Evolutionary conservation across 2,329 filamentous ascomycete genomes (phyloP), one percentile per base, ranked within the genome.

Genomic region (Ploettnerulaceae sp.): DNA sequence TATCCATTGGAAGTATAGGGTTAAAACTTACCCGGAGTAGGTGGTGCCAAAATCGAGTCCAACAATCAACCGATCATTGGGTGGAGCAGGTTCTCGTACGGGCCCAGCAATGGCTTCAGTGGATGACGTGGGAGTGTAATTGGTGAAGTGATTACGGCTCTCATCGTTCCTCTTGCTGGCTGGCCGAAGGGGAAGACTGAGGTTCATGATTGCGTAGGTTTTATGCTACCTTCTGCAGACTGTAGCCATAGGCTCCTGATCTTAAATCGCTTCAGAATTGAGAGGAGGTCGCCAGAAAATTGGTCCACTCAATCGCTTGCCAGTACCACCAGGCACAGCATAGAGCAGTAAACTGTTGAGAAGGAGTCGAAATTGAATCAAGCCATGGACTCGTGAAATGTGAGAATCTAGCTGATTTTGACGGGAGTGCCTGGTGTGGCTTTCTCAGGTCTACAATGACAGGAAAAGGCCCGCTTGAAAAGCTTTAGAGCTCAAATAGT

Each of bases 11-110:
- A 37, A 22, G 15, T 20, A 36, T 7, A 8, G 38, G 44, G 37
- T 38, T 25, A 11, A 22, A 24, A 72, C 77, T 69, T 67, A 84
- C 79, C 84, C 85, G 33, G 82, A 87, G 62, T 87, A 90, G 1
- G 86, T 90, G n/a, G 86, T 90, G 11, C 86, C 86, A 68, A 90
- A 90, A 64, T 90, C 86, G 6, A 90, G 79, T 6, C 85, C 86
- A 25, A 90, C 84, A 57, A 89, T 85, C 55, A 89, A 67, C 45
- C 82, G 74, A 61, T 88, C 84, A 54, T 69, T 74, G 36, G 73
- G 62, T 8, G 74, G 69, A 22, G 71, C 66, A 47, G 73, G 69
- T 56, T 79, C 76, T 57, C 72, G 67, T 20, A 79, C 70, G 11
- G 78, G 77, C 3, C 77, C 77, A 61, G 79, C 76, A 65, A 82